phyloP scores from a whole-genome alignment of 2,329 filamentous ascomycete species.

The Cucurbitaria berberidis region DNA sequence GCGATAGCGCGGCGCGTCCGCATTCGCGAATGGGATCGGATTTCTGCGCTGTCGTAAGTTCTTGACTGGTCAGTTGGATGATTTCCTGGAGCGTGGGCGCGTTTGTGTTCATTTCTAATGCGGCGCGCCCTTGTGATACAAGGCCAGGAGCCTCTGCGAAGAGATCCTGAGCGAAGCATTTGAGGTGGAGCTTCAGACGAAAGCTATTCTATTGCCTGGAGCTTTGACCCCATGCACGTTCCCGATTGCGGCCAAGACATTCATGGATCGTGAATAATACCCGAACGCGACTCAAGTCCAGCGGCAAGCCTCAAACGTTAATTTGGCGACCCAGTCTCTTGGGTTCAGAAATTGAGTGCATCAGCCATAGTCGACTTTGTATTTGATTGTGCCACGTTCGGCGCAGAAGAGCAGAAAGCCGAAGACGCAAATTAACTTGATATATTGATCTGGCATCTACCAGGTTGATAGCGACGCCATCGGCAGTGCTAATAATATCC shows the following conservation, averaged over 20 bases:
- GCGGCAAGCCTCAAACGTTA: not conserved
- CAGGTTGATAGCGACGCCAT: slow-evolving; percentile 12
- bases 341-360: not conserved
- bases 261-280: slow-evolving; percentile 5
- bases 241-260: slow-evolving; percentile 16
- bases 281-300: slow-evolving; percentile 9
- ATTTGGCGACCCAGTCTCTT: not conserved
- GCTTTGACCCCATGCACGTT: slow-evolving; percentile 14
- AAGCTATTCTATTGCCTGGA: slow-evolving; percentile 5
- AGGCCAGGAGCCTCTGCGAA: not conserved
- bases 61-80: slow-evolving; percentile 28
- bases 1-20: slow-evolving; percentile 47
- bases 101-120: slow-evolving; percentile 11
- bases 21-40: slow-evolving; percentile 48
- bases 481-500: slow-evolving; percentile 2
- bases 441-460: slow-evolving; percentile 11
- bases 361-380: not conserved
- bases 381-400: not conserved
- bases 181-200: not conserved
- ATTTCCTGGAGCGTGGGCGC: slow-evolving; percentile 34
- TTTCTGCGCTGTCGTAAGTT: slow-evolving; percentile 26
- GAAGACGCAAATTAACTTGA: slow-evolving; percentile 18
- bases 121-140: not conserved
- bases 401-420: slow-evolving; percentile 6
- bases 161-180: not conserved